These are phyloP conservation scores for Colletotrichum liaoningense DNA, from an alignment of 2,329 filamentous ascomycete species.

Conservation along the genomic window DNA sequence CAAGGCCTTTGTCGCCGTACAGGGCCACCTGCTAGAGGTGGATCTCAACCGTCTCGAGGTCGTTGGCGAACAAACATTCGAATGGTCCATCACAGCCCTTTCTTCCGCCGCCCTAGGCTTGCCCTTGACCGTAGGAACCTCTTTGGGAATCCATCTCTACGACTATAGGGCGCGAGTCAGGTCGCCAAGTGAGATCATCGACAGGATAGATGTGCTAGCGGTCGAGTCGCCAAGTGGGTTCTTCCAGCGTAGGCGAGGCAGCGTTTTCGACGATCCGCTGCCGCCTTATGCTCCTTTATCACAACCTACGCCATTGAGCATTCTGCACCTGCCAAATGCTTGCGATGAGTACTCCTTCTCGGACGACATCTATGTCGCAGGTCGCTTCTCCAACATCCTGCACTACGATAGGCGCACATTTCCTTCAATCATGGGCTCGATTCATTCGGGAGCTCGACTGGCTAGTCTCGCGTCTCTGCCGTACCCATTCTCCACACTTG, in stretches of 20 bases:
- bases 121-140: constrained; percentile 87
- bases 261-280: constrained; percentile 63
- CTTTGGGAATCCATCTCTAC: constrained; percentile 82
- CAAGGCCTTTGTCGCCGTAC: constrained; percentile 83
- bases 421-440: constrained; percentile 77
- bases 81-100: constrained; percentile 85
- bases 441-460: constrained; percentile 86
- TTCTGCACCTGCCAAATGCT: constrained; percentile 78
- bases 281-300: constrained; percentile 77
- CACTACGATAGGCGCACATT: constrained; percentile 92
- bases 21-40: constrained; percentile 81
- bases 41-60: constrained; percentile 80
- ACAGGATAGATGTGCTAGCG: constrained; percentile 31
- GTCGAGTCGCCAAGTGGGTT: constrained; percentile 48
- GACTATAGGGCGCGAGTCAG: constrained; percentile 70
- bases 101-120: constrained; percentile 75
- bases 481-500: constrained; percentile 72
- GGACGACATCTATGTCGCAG: constrained; percentile 87
- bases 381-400: constrained; percentile 88
- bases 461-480: constrained; percentile 79
- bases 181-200: constrained; percentile 42
- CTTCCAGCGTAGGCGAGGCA: constrained; percentile 40
- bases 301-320: constrained; percentile 84
- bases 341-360: constrained; percentile 67
- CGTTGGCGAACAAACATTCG: constrained; percentile 77